Conservation (phyloP, 2,329 filamentous ascomycete species). For the Ceratocystis albifundus region DNA sequence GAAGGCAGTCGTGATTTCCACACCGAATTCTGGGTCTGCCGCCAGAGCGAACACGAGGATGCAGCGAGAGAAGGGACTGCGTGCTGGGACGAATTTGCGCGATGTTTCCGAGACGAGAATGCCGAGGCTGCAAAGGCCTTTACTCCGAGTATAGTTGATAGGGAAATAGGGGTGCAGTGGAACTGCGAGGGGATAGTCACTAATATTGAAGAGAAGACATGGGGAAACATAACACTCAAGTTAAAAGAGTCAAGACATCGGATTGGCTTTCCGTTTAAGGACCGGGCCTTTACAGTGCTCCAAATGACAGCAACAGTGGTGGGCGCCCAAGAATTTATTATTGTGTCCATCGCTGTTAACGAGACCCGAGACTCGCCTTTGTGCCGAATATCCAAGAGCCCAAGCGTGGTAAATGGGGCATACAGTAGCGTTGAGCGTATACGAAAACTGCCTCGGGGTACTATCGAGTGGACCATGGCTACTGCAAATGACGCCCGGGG, state of each 20-base stretch:
- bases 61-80: slow-evolving; percentile 42
- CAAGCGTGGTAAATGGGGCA: slow-evolving; percentile 42
- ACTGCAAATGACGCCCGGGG: slow-evolving; percentile 62
- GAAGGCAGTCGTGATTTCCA: slow-evolving; percentile 24
- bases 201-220: slow-evolving; percentile 32
- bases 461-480: slow-evolving; percentile 66
- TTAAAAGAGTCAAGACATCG: slow-evolving; percentile 56
- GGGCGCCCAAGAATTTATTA: slow-evolving; percentile 40
- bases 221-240: slow-evolving; percentile 39
- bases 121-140: slow-evolving; percentile 34
- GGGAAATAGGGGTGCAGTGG: slow-evolving; percentile 32
- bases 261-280: slow-evolving; percentile 47
- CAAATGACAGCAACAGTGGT: slow-evolving; percentile 39
- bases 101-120: slow-evolving; percentile 43
- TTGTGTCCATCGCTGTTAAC: slow-evolving; percentile 45
- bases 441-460: slow-evolving; percentile 34
- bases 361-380: slow-evolving; percentile 37
- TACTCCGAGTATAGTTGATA: slow-evolving; percentile 33
- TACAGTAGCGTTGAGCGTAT: slow-evolving; percentile 58
- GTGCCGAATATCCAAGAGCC: slow-evolving; percentile 51
- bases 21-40: slow-evolving; percentile 51
- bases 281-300: slow-evolving; percentile 55
- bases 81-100: slow-evolving; percentile 51
- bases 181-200: slow-evolving; percentile 35
- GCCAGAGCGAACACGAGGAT: slow-evolving; percentile 51